These are phyloP conservation scores for Aspergillus conjunctus DNA, from an alignment of 495 filamentous ascomycete species.

Conservation along the genomic window DNA sequence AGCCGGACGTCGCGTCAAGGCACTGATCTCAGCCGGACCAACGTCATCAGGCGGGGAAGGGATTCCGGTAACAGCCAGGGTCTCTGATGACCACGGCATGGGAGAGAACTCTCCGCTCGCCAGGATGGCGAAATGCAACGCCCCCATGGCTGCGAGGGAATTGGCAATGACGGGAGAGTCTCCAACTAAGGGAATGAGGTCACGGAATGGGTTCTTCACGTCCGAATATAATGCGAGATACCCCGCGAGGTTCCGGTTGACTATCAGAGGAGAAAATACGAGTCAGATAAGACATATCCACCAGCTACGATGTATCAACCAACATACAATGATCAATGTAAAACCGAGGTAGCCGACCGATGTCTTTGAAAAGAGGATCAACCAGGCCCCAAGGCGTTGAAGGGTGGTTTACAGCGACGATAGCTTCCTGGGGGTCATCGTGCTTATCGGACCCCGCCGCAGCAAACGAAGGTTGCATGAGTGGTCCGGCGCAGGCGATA, in stretches of 20 bases:
- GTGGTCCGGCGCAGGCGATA: background rate
- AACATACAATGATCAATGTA: conserved; percentile 48
- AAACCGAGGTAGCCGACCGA: conserved; percentile 38
- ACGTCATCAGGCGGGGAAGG: conserved; percentile 32
- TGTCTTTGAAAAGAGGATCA: conserved; percentile 47
- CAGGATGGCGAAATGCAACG: conserved; percentile 44
- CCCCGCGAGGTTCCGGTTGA: conserved; percentile 38
- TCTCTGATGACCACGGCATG: conserved; percentile 41
- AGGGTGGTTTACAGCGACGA: conserved; percentile 18
- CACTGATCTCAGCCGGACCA: conserved; percentile 33
- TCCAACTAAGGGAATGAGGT: conserved; percentile 42
- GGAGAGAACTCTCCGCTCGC: conserved; percentile 39
- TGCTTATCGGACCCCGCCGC: conserved; percentile 6
- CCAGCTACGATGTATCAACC: background rate
- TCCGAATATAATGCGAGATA: conserved; percentile 45
- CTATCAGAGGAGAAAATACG: conserved; percentile 22
- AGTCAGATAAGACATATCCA: conserved; percentile 6
- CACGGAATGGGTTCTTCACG: conserved; percentile 45
- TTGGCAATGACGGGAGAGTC: conserved; percentile 44
- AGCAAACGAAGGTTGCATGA: background rate
- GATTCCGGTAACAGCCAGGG: conserved; percentile 20
- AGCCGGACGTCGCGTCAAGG: conserved; percentile 32
- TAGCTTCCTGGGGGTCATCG: conserved; percentile 17
- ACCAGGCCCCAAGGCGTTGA: conserved; percentile 41
- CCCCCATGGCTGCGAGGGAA: conserved; percentile 44